These are phyloP conservation scores for Haplosporangium sp. DNA, from an alignment of 371 early-diverging fungal species.

Conservation along the genomic window DNA sequence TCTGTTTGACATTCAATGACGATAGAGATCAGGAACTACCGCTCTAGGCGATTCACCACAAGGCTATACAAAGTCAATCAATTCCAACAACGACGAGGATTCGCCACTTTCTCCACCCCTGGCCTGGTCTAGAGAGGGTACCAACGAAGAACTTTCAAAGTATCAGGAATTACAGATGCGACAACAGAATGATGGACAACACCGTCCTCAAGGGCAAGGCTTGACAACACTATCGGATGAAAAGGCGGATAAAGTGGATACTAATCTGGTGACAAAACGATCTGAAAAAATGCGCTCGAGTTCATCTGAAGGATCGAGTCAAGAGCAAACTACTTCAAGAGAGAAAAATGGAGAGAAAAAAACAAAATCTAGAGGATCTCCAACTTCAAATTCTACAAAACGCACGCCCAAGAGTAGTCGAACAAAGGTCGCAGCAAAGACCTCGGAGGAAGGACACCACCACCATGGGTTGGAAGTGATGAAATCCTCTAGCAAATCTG, in stretches of 20 bases:
- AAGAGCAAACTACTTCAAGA: background rate
- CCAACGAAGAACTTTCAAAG: slow-evolving; percentile 38
- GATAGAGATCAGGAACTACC: slow-evolving; percentile 9
- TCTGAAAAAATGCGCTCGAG: background rate
- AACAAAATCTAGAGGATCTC: background rate
- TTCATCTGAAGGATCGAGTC: background rate
- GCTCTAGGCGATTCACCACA: slow-evolving; percentile 14
- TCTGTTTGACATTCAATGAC: slow-evolving; percentile 4
- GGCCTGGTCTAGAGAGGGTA: slow-evolving; percentile 54
- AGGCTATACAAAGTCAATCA: slow-evolving; percentile 16
- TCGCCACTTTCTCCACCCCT: slow-evolving; percentile 46
- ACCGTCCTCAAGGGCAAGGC: slow-evolving; percentile 19
- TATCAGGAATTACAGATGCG: slow-evolving; percentile 46
- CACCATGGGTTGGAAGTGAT: slow-evolving; percentile 1
- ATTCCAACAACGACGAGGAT: slow-evolving; percentile 23
- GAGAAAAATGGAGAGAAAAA: background rate
- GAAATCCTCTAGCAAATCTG: slow-evolving; percentile 4
- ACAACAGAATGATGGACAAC: slow-evolving; percentile 37
- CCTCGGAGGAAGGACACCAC: slow-evolving; percentile 10
- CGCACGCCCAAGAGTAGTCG: slow-evolving; percentile 19
- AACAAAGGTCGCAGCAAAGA: slow-evolving; percentile 14
- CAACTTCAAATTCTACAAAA: background rate
- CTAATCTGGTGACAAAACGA: slow-evolving; percentile 1
- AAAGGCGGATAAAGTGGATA: background rate
- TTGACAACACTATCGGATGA: background rate